Evolutionary conservation across 306 rosid species (phyloP).

Genomic region (Arachis stenosperma): DNA sequence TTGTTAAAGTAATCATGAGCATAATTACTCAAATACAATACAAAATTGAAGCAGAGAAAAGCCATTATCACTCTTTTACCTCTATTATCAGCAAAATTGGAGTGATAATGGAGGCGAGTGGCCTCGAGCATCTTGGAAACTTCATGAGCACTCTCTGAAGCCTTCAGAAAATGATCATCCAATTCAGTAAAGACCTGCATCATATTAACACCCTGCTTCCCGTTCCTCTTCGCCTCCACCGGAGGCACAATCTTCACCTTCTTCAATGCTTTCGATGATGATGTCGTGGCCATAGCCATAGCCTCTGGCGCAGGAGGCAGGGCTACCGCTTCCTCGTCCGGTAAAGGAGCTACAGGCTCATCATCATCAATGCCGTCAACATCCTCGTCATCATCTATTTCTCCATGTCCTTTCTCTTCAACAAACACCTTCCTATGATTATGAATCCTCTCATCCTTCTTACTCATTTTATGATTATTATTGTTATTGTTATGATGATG

Average conservation of each 20-base stretch:
- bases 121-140: slow-evolving; percentile 99
- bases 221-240: slow-evolving; percentile 58
- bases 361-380: neutral
- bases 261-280: slow-evolving; percentile 45
- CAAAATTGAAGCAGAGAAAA: neutral
- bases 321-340: slow-evolving; percentile 9
- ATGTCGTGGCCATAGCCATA: slow-evolving; percentile 34
- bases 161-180: slow-evolving; percentile 88
- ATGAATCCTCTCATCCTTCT: slow-evolving; percentile 50
- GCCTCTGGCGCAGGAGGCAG: slow-evolving; percentile 29
- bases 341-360: neutral
- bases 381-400: slow-evolving; percentile 11
- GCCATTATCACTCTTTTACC: slow-evolving; percentile 47
- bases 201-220: slow-evolving; percentile 45
- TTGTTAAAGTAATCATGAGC: neutral
- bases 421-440: slow-evolving; percentile 40
- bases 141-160: slow-evolving; percentile 86
- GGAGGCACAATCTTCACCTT: slow-evolving; percentile 44
- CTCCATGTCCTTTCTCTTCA: slow-evolving; percentile 40
- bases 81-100: slow-evolving; percentile 94
- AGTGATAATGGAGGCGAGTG: slow-evolving; percentile 87
- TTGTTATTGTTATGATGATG: neutral
- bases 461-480: slow-evolving; percentile 1
- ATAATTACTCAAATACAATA: neutral
- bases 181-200: slow-evolving; percentile 53